Base-by-base conservation (phyloP, 2,329 filamentous ascomycete species). In the Fusarium xylarioides region DNA sequence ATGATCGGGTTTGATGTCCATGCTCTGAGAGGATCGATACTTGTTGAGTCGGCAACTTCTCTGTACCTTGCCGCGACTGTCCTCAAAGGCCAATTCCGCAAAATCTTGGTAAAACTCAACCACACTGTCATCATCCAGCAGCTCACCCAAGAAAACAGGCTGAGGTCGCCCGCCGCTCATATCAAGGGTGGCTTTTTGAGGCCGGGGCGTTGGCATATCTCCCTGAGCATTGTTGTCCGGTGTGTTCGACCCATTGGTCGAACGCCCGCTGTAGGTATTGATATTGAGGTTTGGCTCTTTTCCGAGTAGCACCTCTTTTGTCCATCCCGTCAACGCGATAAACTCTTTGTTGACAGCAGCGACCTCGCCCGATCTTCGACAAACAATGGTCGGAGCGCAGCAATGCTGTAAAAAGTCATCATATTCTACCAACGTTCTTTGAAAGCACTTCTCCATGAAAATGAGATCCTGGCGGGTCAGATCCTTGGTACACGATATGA, bases 401-500 rank as follows among this genome's bases (percentile, higher is more conserved):
- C 92, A 94, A 72, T 94, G 91, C 64, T 93, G 91, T 85, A 98
- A 93, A 74, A 97, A 96, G 73, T 97, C 94, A 79, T 98, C 94
- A 78, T 97, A 97, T 80, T 97, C 95, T 79, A 95, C 94, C 16
- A 98, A 86, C 0, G 94, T 97, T 42, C 96, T 90, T 82, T 99
- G 96, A 79, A 98, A 94, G 78, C 93, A 97, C 83, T 97, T 97
- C 81, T 99, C 96, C 93, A 97, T 97, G 81, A 98, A 98, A 28
- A 99, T 91, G 34, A 98, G 86, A 81, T 99, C 96, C 77, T 96
- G 92, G 23, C 91, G 87, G 73, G 94, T 95, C 68, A 98, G 85
- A n/a, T 94, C 95, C 78, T 93, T 93, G 26, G 94, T 97, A 70
- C 94, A 97, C 16, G 95, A 92, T 71, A 98, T 95, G 80, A 99